These are phyloP conservation scores for Ogataea haglerorum DNA, from an alignment of 805 yeast genomes.

Conservation along the genomic window DNA sequence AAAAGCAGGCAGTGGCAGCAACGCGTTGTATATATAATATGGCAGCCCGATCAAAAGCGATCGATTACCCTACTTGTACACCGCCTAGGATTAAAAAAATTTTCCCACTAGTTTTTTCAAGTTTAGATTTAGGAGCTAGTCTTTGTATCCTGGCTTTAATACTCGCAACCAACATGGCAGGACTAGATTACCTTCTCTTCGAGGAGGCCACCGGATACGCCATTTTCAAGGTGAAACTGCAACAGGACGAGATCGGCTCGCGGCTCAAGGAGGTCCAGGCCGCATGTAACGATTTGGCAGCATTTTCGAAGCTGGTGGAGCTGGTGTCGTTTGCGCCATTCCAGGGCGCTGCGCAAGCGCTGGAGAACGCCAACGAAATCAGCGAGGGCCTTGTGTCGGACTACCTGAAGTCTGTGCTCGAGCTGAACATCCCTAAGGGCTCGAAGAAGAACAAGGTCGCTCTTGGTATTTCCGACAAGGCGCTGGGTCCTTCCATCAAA, in stretches of 20 bases:
- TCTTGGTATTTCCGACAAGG: slow-evolving; percentile 90
- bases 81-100: slow-evolving; percentile 9
- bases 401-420: slow-evolving; percentile 82
- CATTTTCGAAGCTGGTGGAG: slow-evolving; percentile 89
- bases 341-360: slow-evolving; percentile 99
- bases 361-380: slow-evolving; percentile 96
- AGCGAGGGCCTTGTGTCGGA: slow-evolving; percentile 96
- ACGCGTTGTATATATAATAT: slow-evolving; percentile 21
- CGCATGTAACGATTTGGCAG: slow-evolving; percentile 78
- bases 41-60: not conserved
- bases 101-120: slow-evolving; percentile 10
- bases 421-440: slow-evolving; percentile 83
- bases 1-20: slow-evolving; percentile 17
- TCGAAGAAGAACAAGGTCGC: slow-evolving; percentile 63
- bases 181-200: slow-evolving; percentile 85
- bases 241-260: slow-evolving; percentile 92
- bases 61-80: slow-evolving; percentile 12
- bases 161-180: slow-evolving; percentile 45
- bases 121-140: slow-evolving; percentile 6
- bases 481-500: slow-evolving; percentile 94
- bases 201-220: slow-evolving; percentile 99
- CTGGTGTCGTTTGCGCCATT: slow-evolving; percentile 95
- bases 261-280: slow-evolving; percentile 92
- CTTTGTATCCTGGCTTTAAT: slow-evolving; percentile 4
- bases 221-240: slow-evolving; percentile 86